A percentile compares a stretch with the other conserved stretches of the same genome.
Conservation (phyloP, 1,284 basidiomycete genomes). For the Boletus semigastroideus region DNA sequence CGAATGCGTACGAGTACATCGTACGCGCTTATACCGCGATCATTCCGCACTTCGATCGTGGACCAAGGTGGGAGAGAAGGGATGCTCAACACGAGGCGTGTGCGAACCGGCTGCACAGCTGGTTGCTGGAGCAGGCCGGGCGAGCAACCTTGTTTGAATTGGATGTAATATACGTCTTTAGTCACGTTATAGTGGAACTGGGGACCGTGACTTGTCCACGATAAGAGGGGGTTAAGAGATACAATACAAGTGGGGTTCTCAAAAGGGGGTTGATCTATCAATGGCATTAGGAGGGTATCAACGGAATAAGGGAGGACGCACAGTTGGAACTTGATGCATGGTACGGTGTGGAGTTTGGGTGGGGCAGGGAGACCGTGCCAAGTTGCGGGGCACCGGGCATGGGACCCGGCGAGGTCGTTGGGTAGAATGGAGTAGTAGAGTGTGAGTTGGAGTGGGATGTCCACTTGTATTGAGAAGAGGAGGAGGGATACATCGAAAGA, state of each 20-base stretch:
- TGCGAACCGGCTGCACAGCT: constrained; percentile 25
- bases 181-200: constrained; percentile 29
- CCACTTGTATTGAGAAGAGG: constrained; percentile 23
- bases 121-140: constrained; percentile 18
- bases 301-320: constrained; percentile 6
- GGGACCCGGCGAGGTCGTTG: constrained; percentile 20
- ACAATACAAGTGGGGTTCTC: constrained; percentile 17
- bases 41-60: constrained; percentile 32
- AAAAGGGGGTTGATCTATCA: constrained; percentile 12
- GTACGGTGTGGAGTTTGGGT: constrained; percentile 27
- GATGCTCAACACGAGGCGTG: constrained; percentile 19
- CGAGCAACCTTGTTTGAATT: constrained; percentile 18
- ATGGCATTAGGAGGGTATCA: constrained; percentile 1
- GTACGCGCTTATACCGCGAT: constrained; percentile 26
- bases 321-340: constrained; percentile 17
- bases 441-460: constrained; percentile 13
- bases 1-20: constrained; percentile 31
- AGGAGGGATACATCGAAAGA: constrained; percentile 22
- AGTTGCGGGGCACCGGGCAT: constrained; percentile 28
- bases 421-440: constrained; percentile 5
- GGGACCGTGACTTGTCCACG: constrained; percentile 13
- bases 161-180: constrained; percentile 26
- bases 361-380: constrained; percentile 29
- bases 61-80: constrained; percentile 28
- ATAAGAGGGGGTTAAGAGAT: constrained; percentile 30